Conservation (phyloP, 495 filamentous ascomycete species). For the Chlorociboria aeruginascens region DNA sequence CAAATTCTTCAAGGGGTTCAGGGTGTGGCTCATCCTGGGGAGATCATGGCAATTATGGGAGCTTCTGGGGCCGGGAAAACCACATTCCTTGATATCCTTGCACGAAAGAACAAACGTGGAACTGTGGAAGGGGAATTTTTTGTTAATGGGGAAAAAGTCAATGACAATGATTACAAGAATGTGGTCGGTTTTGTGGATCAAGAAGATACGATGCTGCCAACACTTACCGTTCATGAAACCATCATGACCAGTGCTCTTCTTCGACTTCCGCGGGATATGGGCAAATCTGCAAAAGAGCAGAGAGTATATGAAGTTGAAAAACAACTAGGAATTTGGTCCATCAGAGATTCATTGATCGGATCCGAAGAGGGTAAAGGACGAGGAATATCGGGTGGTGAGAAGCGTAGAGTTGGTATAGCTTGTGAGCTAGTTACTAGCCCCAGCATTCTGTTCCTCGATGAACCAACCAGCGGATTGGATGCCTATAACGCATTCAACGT, state of each 20-base stretch:
- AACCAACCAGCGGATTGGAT: conserved; percentile 91
- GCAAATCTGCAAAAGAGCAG: conserved; percentile 69
- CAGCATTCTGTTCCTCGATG: conserved; percentile 92
- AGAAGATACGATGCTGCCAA: conserved; percentile 95
- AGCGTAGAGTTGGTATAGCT: conserved; percentile 89
- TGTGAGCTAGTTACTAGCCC: conserved; percentile 97
- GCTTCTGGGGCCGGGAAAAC: conserved; percentile 96
- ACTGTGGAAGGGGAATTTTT: conserved; percentile 70
- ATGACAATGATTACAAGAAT: conserved; percentile 73
- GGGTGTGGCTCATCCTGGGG: conserved; percentile 77
- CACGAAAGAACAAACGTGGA: conserved; percentile 94
- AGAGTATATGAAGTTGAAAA: conserved; percentile 86
- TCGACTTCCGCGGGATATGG: conserved; percentile 85
- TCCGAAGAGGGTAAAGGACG: conserved; percentile 92
- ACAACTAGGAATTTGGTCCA: conserved; percentile 85
- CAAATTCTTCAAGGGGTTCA: conserved; percentile 70
- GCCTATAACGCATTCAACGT: conserved; percentile 96
- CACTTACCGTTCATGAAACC: conserved; percentile 94
- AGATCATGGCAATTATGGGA: conserved; percentile 96
- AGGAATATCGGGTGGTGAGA: conserved; percentile 94
- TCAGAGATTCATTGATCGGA: conserved; percentile 90
- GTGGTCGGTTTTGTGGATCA: conserved; percentile 97
- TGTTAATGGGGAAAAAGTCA: conserved; percentile 85
- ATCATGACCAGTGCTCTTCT: conserved; percentile 90
- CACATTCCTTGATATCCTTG: conserved; percentile 92